phyloP scores from a whole-genome alignment of 148 eudicot species.

The Camellia granthamiana region DNA sequence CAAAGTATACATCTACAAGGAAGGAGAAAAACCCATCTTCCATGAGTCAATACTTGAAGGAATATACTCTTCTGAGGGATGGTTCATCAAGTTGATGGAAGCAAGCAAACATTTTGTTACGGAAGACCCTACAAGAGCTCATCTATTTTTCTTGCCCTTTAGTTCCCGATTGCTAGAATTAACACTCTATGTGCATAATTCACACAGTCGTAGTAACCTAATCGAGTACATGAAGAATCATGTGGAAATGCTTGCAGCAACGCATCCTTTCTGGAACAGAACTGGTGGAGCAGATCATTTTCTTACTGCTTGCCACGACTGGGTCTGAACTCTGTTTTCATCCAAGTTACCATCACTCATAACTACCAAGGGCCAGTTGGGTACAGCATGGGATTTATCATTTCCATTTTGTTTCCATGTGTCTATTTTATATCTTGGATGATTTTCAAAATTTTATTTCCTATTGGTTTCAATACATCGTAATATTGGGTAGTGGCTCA shows the following conservation, averaged over 20 bases:
- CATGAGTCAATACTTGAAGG: conserved; percentile 64
- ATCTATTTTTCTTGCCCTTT: conserved; percentile 72
- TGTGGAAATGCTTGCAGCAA: conserved; percentile 38
- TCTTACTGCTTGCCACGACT: conserved; percentile 76
- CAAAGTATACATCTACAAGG: conserved; percentile 62
- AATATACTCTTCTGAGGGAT: conserved; percentile 74
- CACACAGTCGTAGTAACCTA: conserved; percentile 50
- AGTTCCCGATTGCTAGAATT: conserved; percentile 58
- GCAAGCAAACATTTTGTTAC: conserved; percentile 51
- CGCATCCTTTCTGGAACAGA: conserved; percentile 69
- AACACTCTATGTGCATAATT: conserved; percentile 51
- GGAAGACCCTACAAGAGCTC: conserved; percentile 45
- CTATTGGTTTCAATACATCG: background rate
- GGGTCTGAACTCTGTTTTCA: conserved; percentile 37
- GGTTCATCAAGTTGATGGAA: conserved; percentile 75
- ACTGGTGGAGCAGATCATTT: conserved; percentile 71
- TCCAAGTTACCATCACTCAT: background rate
- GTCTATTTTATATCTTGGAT: no score
- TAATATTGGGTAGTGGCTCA: background rate
- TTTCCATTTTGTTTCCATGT: no score
- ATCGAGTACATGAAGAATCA: conserved; percentile 41
- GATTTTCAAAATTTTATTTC: no score
- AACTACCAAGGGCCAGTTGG: background rate
- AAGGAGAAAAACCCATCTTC: conserved; percentile 59
- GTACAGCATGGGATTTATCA: no score